A percentile compares a stretch with the other conserved stretches of the same genome.
phyloP scores from a whole-genome alignment of 331 rosid genomes.

The Quercus lobata region DNA sequence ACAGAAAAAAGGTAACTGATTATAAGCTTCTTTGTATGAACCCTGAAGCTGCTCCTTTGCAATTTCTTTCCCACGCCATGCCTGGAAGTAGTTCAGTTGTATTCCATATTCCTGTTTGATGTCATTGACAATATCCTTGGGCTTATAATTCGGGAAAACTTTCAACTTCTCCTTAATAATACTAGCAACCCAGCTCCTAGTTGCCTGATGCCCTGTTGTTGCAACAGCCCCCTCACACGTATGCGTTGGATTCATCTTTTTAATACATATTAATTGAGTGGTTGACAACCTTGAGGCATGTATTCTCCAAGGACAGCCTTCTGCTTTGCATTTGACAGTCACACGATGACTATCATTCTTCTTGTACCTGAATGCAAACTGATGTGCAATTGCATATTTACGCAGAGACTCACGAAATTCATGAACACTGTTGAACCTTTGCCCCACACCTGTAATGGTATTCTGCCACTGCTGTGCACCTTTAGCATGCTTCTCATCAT shows the following conservation, averaged over 20 bases:
- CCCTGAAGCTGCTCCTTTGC: slow-evolving; percentile 99
- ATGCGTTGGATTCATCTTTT: slow-evolving; percentile 84
- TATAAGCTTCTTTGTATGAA: slow-evolving; percentile 87
- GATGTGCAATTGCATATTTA: slow-evolving; percentile 93
- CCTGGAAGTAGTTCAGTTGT: slow-evolving; percentile 93
- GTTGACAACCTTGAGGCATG: slow-evolving; percentile 96
- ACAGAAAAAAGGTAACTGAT: slow-evolving; percentile 76
- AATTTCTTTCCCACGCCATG: slow-evolving; percentile 99
- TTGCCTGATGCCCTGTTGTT: slow-evolving; percentile 98
- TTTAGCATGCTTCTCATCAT: slow-evolving; percentile 61
- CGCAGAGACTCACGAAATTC: slow-evolving; percentile 90
- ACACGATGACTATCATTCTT: slow-evolving; percentile 98
- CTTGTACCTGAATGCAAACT: slow-evolving; percentile 89
- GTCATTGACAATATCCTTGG: slow-evolving; percentile 92
- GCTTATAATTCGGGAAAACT: slow-evolving; percentile 82
- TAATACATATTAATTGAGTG: slow-evolving; percentile 85
- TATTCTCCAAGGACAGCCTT: slow-evolving; percentile 97
- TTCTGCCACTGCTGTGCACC: slow-evolving; percentile 94
- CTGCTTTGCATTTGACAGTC: slow-evolving; percentile 96
- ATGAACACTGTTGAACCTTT: slow-evolving; percentile 79
- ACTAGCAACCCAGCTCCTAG: slow-evolving; percentile 98
- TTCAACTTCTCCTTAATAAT: slow-evolving; percentile 88
- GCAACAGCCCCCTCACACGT: slow-evolving; percentile 82
- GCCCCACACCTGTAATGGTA: slow-evolving; percentile 87
- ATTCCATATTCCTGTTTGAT: slow-evolving; percentile 93